These are phyloP conservation scores for Pyrenophora seminiperda DNA, from an alignment of 2,329 filamentous ascomycete species.

Conservation along the genomic window DNA sequence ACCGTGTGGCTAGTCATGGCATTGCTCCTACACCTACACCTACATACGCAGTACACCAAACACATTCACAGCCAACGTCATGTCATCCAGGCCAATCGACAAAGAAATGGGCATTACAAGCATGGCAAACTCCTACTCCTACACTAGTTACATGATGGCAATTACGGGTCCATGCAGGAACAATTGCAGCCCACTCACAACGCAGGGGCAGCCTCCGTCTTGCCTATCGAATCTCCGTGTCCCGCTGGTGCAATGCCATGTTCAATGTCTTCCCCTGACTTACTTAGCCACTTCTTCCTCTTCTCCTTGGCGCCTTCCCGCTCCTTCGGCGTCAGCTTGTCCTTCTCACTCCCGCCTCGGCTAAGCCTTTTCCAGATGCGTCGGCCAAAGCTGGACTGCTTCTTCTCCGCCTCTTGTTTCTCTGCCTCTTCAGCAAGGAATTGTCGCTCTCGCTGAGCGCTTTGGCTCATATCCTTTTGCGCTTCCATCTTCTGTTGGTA, in stretches of 20 bases:
- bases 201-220: slow-evolving; percentile 9
- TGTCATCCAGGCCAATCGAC: slow-evolving; percentile 3
- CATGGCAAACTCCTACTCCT: no score
- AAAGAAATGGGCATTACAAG: slow-evolving; percentile 9
- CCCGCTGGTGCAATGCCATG: slow-evolving; percentile 44
- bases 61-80: not conserved
- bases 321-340: slow-evolving; percentile 24
- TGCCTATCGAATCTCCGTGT: slow-evolving; percentile 27
- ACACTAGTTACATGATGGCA: not conserved
- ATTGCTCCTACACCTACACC: not conserved
- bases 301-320: slow-evolving; percentile 30
- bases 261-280: slow-evolving; percentile 44
- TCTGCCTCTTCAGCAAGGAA: slow-evolving; percentile 49
- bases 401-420: slow-evolving; percentile 54
- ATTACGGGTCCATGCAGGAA: slow-evolving; percentile 18
- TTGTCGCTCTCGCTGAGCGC: slow-evolving; percentile 66
- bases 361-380: slow-evolving; percentile 41
- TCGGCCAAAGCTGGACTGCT: slow-evolving; percentile 38
- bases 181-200: slow-evolving; percentile 9
- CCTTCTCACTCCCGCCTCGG: slow-evolving; percentile 19
- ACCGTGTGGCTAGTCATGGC: not conserved
- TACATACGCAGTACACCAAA: no score
- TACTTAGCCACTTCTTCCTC: slow-evolving; percentile 38
- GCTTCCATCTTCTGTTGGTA: slow-evolving; percentile 54
- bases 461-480: slow-evolving; percentile 62